Evolutionary conservation across 345 rosid species (phyloP).

Genomic region (Stellera chamaejasme): DNA sequence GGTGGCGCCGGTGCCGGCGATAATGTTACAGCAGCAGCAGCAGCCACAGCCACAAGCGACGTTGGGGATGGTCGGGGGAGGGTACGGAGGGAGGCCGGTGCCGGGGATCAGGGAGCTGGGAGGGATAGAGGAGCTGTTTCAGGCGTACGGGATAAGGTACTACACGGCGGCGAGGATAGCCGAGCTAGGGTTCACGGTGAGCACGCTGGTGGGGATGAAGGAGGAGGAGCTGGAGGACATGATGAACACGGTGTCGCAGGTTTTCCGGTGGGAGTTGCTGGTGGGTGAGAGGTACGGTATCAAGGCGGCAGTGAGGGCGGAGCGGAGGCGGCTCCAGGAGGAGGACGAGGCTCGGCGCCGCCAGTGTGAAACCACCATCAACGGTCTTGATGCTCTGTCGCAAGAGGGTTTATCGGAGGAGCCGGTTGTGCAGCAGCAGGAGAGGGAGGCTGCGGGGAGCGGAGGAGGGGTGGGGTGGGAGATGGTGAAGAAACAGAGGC

Average conservation of each 20-base stretch:
- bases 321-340: conserved; percentile 64
- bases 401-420: conserved; percentile 95
- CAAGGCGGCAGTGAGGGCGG: conserved; percentile 92
- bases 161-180: conserved; percentile 87
- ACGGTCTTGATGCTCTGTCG: conserved; percentile 74
- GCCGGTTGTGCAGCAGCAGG: conserved; percentile 47
- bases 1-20: conserved; percentile 23
- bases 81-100: conserved; percentile 31
- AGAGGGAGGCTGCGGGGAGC: conserved; percentile 55
- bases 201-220: conserved; percentile 81
- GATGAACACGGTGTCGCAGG: conserved; percentile 90
- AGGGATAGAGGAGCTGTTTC: conserved; percentile 75
- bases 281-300: conserved; percentile 93
- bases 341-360: conserved; percentile 55
- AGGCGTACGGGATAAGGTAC: conserved; percentile 75
- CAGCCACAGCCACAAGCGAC: conserved; percentile 12
- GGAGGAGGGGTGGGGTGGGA: conserved; percentile 59
- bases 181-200: conserved; percentile 91
- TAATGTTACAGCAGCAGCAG: conserved; percentile 15
- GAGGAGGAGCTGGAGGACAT: conserved; percentile 97
- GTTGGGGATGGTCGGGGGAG: conserved; percentile 19
- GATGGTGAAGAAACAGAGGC: conserved; percentile 30
- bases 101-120: conserved; percentile 38
- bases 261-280: conserved; percentile 87
- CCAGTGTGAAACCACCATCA: conserved; percentile 32